A percentile compares a stretch with the other conserved stretches of the same genome.
Conservation (phyloP, 2,329 filamentous ascomycete species). For the Magnaporthiopsis rhizophila region DNA sequence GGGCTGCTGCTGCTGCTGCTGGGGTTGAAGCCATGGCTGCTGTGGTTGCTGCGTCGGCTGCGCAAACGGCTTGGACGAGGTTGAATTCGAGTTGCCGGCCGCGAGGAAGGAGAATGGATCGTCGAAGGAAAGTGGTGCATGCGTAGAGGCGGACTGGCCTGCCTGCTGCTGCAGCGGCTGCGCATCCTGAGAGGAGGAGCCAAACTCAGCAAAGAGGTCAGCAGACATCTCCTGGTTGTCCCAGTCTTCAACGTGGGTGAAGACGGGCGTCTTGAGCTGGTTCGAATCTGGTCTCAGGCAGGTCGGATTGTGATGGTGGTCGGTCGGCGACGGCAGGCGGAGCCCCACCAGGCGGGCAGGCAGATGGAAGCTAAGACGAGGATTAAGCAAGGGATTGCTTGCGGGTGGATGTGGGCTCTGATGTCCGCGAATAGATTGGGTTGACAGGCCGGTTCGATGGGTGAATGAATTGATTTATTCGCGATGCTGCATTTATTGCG, state of each 20-base stretch:
- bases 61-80: constrained; percentile 9
- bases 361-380: background rate
- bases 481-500: background rate
- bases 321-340: no score
- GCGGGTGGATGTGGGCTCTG: background rate
- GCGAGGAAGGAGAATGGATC: constrained; percentile 26
- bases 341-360: background rate
- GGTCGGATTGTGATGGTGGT: background rate
- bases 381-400: background rate
- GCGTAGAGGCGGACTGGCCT: constrained; percentile 8
- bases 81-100: background rate
- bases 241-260: background rate
- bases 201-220: constrained; percentile 58
- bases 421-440: background rate
- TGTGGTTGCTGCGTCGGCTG: constrained; percentile 12
- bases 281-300: background rate
- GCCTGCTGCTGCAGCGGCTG: constrained; percentile 15
- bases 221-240: constrained; percentile 43
- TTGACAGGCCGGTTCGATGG: no score
- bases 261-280: background rate
- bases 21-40: constrained; percentile 18
- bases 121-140: constrained; percentile 9
- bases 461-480: background rate
- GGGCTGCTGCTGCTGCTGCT: constrained; percentile 15
- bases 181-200: constrained; percentile 29